Percentiles rank a stretch among this genome's conserved stretches.
Conservation (phyloP, 148 eudicot genomes). For the Amaranthus palmeri region DNA sequence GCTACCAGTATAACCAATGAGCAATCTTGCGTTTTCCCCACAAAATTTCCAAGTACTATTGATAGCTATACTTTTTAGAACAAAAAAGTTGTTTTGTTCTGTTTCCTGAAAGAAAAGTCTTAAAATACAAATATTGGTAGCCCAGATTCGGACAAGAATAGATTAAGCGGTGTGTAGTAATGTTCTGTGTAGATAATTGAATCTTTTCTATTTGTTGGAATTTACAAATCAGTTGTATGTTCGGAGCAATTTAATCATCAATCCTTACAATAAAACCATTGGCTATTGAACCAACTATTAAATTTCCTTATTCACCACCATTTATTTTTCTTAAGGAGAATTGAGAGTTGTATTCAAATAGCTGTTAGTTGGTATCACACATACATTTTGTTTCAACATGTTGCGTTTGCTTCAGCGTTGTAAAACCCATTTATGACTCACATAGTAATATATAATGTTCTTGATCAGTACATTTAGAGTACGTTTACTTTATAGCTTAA, state of each 20-base stretch:
- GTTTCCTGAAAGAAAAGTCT: too few relatives aligned
- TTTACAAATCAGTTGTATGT: not conserved
- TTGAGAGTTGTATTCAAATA: too few relatives aligned
- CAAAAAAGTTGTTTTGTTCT: not conserved
- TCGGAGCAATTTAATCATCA: not conserved
- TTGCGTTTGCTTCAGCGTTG: too few relatives aligned
- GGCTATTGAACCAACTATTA: too few relatives aligned
- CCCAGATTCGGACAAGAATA: not conserved
- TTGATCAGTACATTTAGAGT: not conserved
- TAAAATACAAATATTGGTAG: not conserved
- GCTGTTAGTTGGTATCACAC: too few relatives aligned
- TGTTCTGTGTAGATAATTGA: not conserved
- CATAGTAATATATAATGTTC: not conserved
- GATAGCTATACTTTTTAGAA: not conserved
- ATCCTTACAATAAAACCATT: not conserved
- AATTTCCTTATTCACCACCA: too few relatives aligned
- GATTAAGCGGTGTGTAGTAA: not conserved
- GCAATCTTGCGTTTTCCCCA: not conserved
- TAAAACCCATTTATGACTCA: too few relatives aligned
- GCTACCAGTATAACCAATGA: not conserved
- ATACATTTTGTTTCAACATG: too few relatives aligned
- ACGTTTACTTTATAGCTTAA: not conserved
- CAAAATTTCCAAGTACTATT: not conserved
- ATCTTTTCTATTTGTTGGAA: not conserved
- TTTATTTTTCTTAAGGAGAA: too few relatives aligned